These are phyloP conservation scores for Ustilago crameri DNA, from an alignment of 1,284 basidiomycete genomes.

Conservation along the genomic window DNA sequence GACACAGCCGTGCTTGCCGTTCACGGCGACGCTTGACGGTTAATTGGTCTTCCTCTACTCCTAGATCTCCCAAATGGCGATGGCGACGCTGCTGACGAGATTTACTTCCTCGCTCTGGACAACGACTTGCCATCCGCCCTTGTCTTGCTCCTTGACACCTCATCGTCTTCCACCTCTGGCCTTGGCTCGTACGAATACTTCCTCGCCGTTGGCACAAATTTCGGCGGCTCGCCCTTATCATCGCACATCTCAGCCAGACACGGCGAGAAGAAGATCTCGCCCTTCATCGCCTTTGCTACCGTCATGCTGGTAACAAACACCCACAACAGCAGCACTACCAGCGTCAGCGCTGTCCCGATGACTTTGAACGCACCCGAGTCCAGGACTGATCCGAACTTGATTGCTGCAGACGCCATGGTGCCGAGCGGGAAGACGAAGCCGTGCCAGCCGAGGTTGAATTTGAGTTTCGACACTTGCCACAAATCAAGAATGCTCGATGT, in stretches of 20 bases:
- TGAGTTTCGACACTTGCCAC: constrained; percentile 41
- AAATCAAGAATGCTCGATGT: constrained; percentile 60
- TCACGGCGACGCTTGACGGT: no score
- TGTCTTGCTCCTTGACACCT: constrained; percentile 7
- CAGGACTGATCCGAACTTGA: constrained; percentile 49
- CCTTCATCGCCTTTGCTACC: constrained; percentile 20
- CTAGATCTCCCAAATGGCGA: constrained; percentile 11
- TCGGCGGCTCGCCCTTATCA: constrained; percentile 38
- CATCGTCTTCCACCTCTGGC: constrained; percentile 5
- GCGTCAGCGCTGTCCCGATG: constrained; percentile 44
- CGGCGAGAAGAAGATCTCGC: constrained; percentile 52
- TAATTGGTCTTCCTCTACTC: constrained; percentile 7
- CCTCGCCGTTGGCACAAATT: constrained; percentile 35
- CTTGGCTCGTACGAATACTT: constrained; percentile 50
- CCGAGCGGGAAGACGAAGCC: constrained; percentile 61
- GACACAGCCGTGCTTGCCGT: no score
- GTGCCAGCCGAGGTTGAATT: constrained; percentile 64
- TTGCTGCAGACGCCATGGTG: constrained; percentile 46
- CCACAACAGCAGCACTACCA: constrained; percentile 53
- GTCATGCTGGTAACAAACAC: constrained; percentile 39
- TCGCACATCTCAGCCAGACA: constrained; percentile 52
- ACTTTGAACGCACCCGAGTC: constrained; percentile 51
- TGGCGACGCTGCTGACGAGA: not conserved
- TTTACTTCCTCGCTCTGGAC: constrained; percentile 21
- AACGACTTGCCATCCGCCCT: constrained; percentile 12